phyloP scores from a whole-genome alignment of 768 basidiomycete genomes.

The Lactarius hengduanensis region DNA sequence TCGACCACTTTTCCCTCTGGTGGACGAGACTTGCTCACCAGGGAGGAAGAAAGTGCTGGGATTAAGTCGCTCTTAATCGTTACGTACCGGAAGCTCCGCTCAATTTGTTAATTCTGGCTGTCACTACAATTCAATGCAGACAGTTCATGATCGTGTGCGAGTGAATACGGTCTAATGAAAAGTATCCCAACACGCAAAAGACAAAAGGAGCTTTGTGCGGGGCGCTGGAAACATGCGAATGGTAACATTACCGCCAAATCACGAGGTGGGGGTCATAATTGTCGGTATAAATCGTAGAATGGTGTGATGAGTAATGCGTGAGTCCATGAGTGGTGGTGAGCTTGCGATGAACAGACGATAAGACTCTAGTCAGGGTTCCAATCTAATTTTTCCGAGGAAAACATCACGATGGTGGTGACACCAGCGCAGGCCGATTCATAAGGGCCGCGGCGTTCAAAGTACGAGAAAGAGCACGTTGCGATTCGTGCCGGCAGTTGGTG shows the following conservation, averaged over 20 bases:
- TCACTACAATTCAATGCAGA: background rate
- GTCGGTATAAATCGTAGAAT: background rate
- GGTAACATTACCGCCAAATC: background rate
- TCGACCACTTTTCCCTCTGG: background rate
- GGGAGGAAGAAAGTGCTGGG: background rate
- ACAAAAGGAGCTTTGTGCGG: background rate
- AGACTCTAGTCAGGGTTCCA: background rate
- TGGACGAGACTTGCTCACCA: background rate
- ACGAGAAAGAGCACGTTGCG: background rate
- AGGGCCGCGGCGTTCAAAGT: background rate
- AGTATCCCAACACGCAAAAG: background rate
- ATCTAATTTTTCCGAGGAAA: background rate
- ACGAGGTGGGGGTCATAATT: background rate
- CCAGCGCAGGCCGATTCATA: background rate
- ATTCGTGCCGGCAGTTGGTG: background rate
- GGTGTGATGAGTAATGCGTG: background rate
- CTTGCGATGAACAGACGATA: background rate
- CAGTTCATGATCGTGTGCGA: background rate
- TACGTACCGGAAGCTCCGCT: background rate
- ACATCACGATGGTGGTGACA: background rate
- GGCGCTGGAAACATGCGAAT: background rate
- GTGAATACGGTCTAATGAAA: constrained; percentile 3
- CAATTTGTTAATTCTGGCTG: background rate
- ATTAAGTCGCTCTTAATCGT: background rate
- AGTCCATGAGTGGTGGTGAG: constrained; percentile 7